Percentiles rank a stretch among this genome's conserved stretches.
These are phyloP conservation scores for Lithospermum erythrorhizon DNA, from an alignment of 257 asterid species.

Conservation along the genomic window DNA sequence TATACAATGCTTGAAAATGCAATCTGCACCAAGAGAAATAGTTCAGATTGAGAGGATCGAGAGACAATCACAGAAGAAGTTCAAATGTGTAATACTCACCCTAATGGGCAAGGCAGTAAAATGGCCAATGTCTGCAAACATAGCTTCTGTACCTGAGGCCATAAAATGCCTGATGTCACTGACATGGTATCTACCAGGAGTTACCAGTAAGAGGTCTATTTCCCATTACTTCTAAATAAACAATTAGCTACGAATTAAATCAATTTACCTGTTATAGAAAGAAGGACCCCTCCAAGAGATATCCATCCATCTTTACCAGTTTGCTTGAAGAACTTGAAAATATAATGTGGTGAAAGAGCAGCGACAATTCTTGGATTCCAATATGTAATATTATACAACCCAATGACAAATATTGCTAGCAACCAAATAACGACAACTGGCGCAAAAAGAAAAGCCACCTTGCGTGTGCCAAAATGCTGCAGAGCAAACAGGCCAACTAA, in stretches of 20 bases:
- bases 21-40: slow-evolving; percentile 38
- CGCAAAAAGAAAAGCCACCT: slow-evolving; percentile 85
- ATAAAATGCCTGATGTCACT: slow-evolving; percentile 25
- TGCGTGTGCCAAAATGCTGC: slow-evolving; percentile 90
- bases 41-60: slow-evolving; percentile 10
- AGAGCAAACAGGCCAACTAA: slow-evolving; percentile 89
- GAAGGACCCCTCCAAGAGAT: slow-evolving; percentile 87
- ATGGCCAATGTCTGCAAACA: slow-evolving; percentile 99
- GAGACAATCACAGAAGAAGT: not conserved
- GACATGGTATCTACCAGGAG: slow-evolving; percentile 37
- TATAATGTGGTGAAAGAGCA: slow-evolving; percentile 89
- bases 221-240: not conserved
- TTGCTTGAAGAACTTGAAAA: slow-evolving; percentile 45
- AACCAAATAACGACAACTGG: slow-evolving; percentile 86
- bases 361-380: slow-evolving; percentile 73
- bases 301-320: slow-evolving; percentile 94
- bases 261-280: not conserved
- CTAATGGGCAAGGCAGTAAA: slow-evolving; percentile 64
- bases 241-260: not conserved
- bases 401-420: slow-evolving; percentile 53
- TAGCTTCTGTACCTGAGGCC: slow-evolving; percentile 80
- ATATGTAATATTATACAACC: slow-evolving; percentile 53
- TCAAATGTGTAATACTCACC: slow-evolving; percentile 30
- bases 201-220: not conserved
- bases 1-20: slow-evolving; percentile 66